Base-by-base conservation (phyloP, 2,329 filamentous ascomycete genomes). In the Tolypocladium pustulatum region DNA sequence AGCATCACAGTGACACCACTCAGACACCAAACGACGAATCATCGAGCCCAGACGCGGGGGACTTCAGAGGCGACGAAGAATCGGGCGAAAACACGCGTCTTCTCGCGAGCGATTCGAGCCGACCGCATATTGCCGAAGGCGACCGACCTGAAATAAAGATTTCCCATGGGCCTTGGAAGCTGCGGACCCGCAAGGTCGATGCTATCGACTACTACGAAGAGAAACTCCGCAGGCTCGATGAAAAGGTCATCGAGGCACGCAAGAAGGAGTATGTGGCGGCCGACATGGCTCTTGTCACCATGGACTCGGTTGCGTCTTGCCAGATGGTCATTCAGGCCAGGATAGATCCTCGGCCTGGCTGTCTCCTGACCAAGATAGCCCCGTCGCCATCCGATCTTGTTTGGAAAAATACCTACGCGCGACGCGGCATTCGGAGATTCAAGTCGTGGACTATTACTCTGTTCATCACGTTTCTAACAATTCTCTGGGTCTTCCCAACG, bases 271-370 rank as follows among this genome's bases (percentile, higher is more conserved):
- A 91, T 66, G 76, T 81, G 7, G 80, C 94, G 0, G 92, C 87
- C 0, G 88, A 93, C 55, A 81, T 95, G 61, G 95, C 95, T 1
- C 97, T 99, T 71, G 90, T 99, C 43, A 97, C 94, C 0, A 95
- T 99, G 91, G 90, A 97, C 75, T 94, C 91, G 4, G 94, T 96
- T 55, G 90, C 92, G 17, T 88, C 92, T 37, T 87, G 84, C 65
- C 94, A 99, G 75, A 96, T 97, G 91, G 90, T 92, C 30, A 90
- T 96, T 51, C 94, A 99, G 73, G 92, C 94, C 4, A 87, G 96
- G 13, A 85, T 99, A 57, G 93, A 97, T 68, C 91, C 94, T 4
- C 87, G 89, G 13, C 94, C 95, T 0, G 87, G 92, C 59, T 88
- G 89, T 61, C 81, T 99, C 7, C 78, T 96, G 57, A 92, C 93